Evolutionary conservation across 1,284 basidiomycete genomes (phyloP).

Genomic region (Testicularia cyperi): DNA sequence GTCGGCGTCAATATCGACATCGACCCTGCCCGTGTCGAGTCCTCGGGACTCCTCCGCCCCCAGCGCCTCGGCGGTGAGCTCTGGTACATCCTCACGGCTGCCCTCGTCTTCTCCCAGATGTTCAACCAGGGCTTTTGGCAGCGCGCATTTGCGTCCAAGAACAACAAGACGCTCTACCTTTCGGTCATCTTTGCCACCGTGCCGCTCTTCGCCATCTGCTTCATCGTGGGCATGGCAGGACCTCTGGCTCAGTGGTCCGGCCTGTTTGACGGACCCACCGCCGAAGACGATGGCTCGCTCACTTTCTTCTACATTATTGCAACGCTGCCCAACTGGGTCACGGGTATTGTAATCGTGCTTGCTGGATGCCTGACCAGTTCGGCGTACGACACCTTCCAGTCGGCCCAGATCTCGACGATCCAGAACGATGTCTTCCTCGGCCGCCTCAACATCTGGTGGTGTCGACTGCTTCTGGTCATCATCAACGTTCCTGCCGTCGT

Average conservation of each 20-base stretch:
- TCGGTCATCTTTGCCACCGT: constrained; percentile 53
- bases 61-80: constrained; percentile 57
- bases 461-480: constrained; percentile 47
- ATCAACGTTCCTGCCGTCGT: constrained; percentile 57
- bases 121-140: constrained; percentile 61
- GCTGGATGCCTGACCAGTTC: constrained; percentile 56
- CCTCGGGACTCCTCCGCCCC: constrained; percentile 45
- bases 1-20: constrained; percentile 54
- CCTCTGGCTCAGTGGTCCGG: constrained; percentile 56
- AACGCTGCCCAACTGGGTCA: constrained; percentile 57
- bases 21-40: constrained; percentile 40
- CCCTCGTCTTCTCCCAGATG: constrained; percentile 57
- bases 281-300: constrained; percentile 50
- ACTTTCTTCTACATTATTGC: constrained; percentile 56
- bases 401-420: constrained; percentile 59
- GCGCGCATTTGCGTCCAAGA: constrained; percentile 57
- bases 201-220: constrained; percentile 56
- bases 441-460: constrained; percentile 59
- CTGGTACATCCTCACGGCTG: constrained; percentile 58
- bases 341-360: constrained; percentile 56
- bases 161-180: constrained; percentile 50
- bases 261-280: constrained; percentile 46
- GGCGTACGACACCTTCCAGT: constrained; percentile 60
- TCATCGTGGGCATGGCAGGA: constrained; percentile 58
- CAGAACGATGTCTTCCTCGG: constrained; percentile 59